Evolutionary conservation across 2,329 filamentous ascomycete species (phyloP).

Genomic region (Claviceps humidiphila): DNA sequence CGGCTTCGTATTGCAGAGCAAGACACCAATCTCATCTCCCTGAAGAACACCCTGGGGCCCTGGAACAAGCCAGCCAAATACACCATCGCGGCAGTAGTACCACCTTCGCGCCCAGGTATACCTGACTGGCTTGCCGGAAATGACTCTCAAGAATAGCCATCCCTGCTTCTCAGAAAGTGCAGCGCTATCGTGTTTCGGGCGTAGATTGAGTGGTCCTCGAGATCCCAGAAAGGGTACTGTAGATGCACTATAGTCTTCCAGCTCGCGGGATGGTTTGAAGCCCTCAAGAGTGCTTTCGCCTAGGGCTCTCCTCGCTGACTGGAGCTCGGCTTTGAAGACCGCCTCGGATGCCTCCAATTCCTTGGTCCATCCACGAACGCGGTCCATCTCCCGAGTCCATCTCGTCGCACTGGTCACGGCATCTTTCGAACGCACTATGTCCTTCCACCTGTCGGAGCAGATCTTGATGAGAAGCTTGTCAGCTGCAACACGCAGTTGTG

Average conservation of each 20-base stretch:
- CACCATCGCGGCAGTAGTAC: conserved; percentile 92
- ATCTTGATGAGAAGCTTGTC: conserved; percentile 78
- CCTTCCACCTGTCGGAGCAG: conserved; percentile 77
- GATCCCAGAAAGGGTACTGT: conserved; percentile 79
- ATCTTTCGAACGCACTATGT: conserved; percentile 64
- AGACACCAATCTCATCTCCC: conserved; percentile 87
- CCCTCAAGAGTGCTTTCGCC: conserved; percentile 60
- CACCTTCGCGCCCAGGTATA: conserved; percentile 85
- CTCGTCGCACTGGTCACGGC: conserved; percentile 49
- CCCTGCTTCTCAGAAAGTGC: conserved; percentile 71
- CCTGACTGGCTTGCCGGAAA: conserved; percentile 77
- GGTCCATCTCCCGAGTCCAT: conserved; percentile 72
- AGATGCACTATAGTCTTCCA: conserved; percentile 83
- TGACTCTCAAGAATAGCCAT: conserved; percentile 75
- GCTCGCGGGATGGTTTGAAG: conserved; percentile 72
- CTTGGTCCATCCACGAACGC: conserved; percentile 81
- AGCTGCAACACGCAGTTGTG: conserved; percentile 69
- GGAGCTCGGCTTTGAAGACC: conserved; percentile 68
- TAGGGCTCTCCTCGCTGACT: conserved; percentile 66
- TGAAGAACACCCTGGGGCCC: conserved; percentile 79
- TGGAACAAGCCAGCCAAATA: conserved; percentile 89
- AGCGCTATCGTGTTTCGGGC: conserved; percentile 36
- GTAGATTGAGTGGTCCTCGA: conserved; percentile 51
- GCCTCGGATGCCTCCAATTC: conserved; percentile 88
- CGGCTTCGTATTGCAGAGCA: conserved; percentile 85